Base-by-base conservation (phyloP, 176 grass and related monocot species). In the Coix lacrymajobi region DNA sequence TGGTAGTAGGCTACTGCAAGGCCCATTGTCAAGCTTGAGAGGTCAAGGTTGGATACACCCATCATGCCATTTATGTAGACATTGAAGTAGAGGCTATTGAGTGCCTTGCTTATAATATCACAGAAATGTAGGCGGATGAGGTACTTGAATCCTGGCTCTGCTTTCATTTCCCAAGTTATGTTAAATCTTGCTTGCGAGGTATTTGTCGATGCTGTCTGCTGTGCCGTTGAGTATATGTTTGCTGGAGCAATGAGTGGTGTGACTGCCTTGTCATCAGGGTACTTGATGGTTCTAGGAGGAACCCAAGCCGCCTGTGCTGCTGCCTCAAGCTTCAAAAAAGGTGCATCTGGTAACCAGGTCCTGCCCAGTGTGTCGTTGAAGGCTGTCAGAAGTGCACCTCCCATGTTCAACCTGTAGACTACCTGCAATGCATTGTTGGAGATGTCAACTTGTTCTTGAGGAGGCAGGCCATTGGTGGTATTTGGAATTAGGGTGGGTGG, bases 1-100 rank as follows among this genome's bases (percentile, higher is more conserved):
- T 66, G 86, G 43, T 94, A 94, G 84, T 94, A 97, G 69, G 95
- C 69, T 29, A 94, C 84, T 17, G 95, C 95, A 51, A 97, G 95
- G 25, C 86, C 95, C 54, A 78, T 61, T 62, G 95, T 97, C 77
- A 94, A 39, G 75, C 87, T 88, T 9, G 95, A 97, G 24, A 97
- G 86, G 57, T 97, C 92, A 12, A 94, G 84, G 66, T 85, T 89
- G 37, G 92, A 52, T 31, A 73, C 71, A 87, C 81, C 95, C 86
- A 91, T 92, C 66, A 91, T 77, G 73, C 80, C 92, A 77, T 97
- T 97, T 33, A 97, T 77, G 76, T 94, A 97, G 32, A 94, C 95
- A 81, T 89, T 92, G 85, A 94, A 97, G 81, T 91, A 94, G 69
- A 94, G 90, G 78, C 85, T 88, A 84, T 91, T 91, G 61, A 97